These are phyloP conservation scores for Parasitella parasitica DNA, from an alignment of 371 early-diverging fungal species.

Conservation along the genomic window DNA sequence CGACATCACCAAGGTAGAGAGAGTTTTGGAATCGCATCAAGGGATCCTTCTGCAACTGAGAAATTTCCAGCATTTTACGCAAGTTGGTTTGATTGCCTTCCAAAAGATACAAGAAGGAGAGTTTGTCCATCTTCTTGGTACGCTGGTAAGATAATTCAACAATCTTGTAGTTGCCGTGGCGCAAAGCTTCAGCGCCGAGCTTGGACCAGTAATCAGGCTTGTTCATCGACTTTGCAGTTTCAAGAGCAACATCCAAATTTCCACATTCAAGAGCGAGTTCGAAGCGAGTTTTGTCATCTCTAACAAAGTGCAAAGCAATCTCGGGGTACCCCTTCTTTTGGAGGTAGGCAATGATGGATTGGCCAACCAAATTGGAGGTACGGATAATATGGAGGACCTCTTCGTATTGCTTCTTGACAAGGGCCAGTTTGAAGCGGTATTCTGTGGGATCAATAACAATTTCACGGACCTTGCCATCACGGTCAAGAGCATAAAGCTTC, in stretches of 20 bases:
- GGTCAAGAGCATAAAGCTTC: conserved; percentile 81
- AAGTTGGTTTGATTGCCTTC: conserved; percentile 89
- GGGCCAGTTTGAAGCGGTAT: conserved; percentile 95
- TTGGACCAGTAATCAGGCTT: conserved; percentile 86
- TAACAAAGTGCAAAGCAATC: conserved; percentile 97
- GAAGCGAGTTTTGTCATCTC: conserved; percentile 92
- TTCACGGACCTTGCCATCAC: conserved; percentile 81
- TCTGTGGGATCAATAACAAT: conserved; percentile 96
- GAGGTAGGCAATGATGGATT: conserved; percentile 97
- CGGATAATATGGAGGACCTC: conserved; percentile 94
- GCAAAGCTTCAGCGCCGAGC: conserved; percentile 83
- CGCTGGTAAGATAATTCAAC: conserved; percentile 91
- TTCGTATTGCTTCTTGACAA: conserved; percentile 87
- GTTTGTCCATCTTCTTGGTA: conserved; percentile 82
- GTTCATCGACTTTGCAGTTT: conserved; percentile 87
- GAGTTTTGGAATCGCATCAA: conserved; percentile 90
- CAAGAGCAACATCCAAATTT: conserved; percentile 89
- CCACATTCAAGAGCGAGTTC: conserved; percentile 97
- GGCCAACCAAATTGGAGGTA: conserved; percentile 95
- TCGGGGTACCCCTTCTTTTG: conserved; percentile 98
- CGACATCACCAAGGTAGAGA: conserved; percentile 83
- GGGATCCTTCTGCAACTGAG: conserved; percentile 77
- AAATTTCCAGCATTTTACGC: conserved; percentile 89
- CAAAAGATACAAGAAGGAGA: conserved; percentile 91
- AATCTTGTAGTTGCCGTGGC: conserved; percentile 87